Evolutionary conservation across 75 land plant genomes (phyloP).

Genomic region (Cunninghamia lanceolata): DNA sequence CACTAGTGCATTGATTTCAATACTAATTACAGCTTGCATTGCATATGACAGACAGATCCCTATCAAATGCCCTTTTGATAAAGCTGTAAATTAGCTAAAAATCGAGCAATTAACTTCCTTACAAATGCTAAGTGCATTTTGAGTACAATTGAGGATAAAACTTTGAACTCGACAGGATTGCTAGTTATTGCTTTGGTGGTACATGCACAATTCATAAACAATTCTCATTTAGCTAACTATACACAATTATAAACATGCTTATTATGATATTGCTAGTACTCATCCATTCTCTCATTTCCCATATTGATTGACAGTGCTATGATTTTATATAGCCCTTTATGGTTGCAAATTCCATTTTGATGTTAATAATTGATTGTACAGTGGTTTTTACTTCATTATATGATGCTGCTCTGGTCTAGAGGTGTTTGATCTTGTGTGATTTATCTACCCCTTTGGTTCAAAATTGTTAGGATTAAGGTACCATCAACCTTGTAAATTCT

Average conservation of each 20-base stretch:
- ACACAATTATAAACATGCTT: neutral
- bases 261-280: neutral
- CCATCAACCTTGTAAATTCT: no score
- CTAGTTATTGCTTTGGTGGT: neutral
- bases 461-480: no score
- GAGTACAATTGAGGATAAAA: neutral
- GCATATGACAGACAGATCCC: neutral
- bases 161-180: neutral
- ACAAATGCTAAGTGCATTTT: neutral
- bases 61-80: neutral
- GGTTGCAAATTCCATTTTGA: neutral
- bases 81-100: neutral
- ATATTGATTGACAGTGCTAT: neutral
- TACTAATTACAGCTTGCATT: neutral
- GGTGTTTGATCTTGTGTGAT: neutral
- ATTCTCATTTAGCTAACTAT: neutral
- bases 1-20: neutral
- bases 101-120: neutral
- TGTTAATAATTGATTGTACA: no score
- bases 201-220: neutral
- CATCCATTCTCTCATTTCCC: neutral
- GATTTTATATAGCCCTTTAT: neutral
- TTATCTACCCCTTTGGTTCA: neutral
- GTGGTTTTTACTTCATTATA: neutral
- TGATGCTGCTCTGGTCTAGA: neutral